Conservation (phyloP, 2,329 filamentous ascomycete species). For the Paramyrothecium sp. region DNA sequence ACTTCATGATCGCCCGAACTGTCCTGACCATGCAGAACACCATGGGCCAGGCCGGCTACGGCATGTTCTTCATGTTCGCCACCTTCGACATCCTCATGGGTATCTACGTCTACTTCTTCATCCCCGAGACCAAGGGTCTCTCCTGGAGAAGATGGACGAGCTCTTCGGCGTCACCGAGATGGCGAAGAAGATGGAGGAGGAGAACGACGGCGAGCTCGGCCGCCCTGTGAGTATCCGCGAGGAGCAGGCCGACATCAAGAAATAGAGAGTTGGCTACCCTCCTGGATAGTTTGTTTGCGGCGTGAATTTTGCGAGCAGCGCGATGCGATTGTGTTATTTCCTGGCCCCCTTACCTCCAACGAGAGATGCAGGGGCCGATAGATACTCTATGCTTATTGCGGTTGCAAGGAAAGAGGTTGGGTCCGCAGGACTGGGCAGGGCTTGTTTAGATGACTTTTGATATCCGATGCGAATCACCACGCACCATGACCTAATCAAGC, state of each 20-base stretch:
- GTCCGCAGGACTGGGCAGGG: neutral
- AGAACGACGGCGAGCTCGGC: conserved; percentile 26
- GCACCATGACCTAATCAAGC: neutral
- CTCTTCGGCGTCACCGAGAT: conserved; percentile 59
- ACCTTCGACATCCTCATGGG: conserved; percentile 65
- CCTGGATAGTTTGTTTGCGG: neutral
- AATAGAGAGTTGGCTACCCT: conserved; percentile 2
- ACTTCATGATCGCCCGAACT: conserved; percentile 68
- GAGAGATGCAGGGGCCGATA: neutral
- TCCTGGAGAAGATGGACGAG: conserved; percentile 66
- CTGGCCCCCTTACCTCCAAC: neutral
- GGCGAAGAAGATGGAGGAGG: conserved; percentile 25
- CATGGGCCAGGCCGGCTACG: conserved; percentile 42
- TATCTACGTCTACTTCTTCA: conserved; percentile 64
- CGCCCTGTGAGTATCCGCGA: conserved; percentile 23
- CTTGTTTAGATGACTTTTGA: neutral
- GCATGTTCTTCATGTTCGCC: conserved; percentile 69
- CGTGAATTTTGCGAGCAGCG: neutral
- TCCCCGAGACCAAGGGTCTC: conserved; percentile 70
- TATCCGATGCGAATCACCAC: neutral
- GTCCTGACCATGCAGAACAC: conserved; percentile 66
- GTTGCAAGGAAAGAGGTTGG: neutral
- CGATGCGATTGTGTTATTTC: neutral
- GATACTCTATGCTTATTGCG: neutral
- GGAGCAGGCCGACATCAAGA: conserved; percentile 16